phyloP scores from a whole-genome alignment of 345 rosid species.

The Populus ilicifolia region DNA sequence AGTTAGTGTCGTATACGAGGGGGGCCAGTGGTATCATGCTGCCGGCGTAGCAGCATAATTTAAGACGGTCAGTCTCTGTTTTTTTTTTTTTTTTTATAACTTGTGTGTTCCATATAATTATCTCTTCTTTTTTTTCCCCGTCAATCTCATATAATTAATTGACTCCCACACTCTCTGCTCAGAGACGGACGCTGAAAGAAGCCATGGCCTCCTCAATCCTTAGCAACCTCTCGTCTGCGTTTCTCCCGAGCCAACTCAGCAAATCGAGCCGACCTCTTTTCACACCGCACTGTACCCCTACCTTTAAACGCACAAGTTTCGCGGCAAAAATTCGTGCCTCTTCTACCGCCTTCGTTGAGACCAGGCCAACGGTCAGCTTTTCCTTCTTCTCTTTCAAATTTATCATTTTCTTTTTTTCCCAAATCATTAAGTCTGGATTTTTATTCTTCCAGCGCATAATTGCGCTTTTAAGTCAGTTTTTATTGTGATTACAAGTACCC shows the following conservation, averaged over 20 bases:
- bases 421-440: too few relatives aligned
- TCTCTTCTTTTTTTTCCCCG: not conserved
- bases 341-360: constrained; percentile 33
- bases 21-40: too few relatives aligned
- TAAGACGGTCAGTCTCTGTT: too few relatives aligned
- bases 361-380: constrained; percentile 38
- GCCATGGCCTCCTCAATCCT: constrained; percentile 21
- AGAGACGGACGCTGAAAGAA: not conserved
- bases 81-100: not conserved
- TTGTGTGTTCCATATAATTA: not conserved
- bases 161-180: not conserved
- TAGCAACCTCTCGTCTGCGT: constrained; percentile 19
- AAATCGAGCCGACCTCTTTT: constrained; percentile 15
- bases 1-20: too few relatives aligned
- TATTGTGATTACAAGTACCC: not conserved
- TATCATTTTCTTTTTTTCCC: too few relatives aligned
- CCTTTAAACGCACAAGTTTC: constrained; percentile 11
- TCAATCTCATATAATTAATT: not conserved
- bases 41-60: not conserved
- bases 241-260: constrained; percentile 9
- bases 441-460: not conserved
- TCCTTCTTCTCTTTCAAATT: not conserved
- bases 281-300: not conserved
- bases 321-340: constrained; percentile 41
- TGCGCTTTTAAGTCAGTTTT: not conserved